phyloP scores from a whole-genome alignment of 495 filamentous ascomycete species.

The Rusavskia elegans region DNA sequence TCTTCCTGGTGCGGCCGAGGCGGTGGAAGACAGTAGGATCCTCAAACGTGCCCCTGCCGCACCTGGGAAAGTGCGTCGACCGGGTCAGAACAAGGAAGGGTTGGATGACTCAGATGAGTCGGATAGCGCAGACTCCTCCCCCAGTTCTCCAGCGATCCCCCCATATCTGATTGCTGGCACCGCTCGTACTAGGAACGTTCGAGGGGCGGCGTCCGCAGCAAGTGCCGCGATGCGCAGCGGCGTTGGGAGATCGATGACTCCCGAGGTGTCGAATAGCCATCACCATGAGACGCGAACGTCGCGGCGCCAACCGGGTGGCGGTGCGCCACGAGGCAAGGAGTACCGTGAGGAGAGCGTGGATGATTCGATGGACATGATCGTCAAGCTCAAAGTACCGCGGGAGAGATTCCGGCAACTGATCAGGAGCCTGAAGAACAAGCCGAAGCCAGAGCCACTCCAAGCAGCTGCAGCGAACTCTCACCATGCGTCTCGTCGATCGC shows the following conservation, averaged over 20 bases:
- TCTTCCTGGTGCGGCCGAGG: conserved; percentile 67
- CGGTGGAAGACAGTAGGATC: conserved; percentile 70
- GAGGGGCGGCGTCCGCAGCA: conserved; percentile 68
- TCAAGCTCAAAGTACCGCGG: conserved; percentile 56
- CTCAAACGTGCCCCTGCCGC: conserved; percentile 51
- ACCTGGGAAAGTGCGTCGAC: conserved; percentile 39
- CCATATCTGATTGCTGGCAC: conserved; percentile 56
- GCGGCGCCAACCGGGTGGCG: conserved; percentile 37
- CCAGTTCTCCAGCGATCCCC: conserved; percentile 68
- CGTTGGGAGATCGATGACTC: conserved; percentile 75
- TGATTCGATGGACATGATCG: conserved; percentile 39
- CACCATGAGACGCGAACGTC: conserved; percentile 59
- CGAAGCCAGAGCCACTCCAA: conserved; percentile 21
- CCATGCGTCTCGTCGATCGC: conserved; percentile 27
- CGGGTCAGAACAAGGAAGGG: conserved; percentile 36
- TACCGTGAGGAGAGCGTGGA: conserved; percentile 60
- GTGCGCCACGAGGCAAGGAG: conserved; percentile 18
- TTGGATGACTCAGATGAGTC: conserved; percentile 77
- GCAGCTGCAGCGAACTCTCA: conserved; percentile 10
- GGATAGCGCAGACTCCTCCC: conserved; percentile 71
- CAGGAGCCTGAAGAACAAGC: conserved; percentile 29
- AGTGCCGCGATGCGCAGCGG: conserved; percentile 57
- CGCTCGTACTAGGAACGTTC: conserved; percentile 73
- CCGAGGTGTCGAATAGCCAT: conserved; percentile 53
- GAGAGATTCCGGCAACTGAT: conserved; percentile 45